Evolutionary conservation across 306 rosid genomes (phyloP).

Genomic region (Erythrophleum fordii): DNA sequence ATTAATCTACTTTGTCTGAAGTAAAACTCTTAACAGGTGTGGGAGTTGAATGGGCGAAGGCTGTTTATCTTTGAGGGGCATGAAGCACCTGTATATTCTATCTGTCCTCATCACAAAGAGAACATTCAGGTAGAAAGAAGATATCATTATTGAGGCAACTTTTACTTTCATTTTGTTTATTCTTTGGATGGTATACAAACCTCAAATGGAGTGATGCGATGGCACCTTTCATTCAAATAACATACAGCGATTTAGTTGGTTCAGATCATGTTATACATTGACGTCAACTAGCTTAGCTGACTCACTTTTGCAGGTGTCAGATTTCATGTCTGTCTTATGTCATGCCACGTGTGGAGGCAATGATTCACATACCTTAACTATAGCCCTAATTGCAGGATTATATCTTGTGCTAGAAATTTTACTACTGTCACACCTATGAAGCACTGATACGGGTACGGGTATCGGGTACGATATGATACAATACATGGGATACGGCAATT

Average conservation of each 20-base stretch:
- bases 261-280: not conserved
- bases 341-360: not conserved
- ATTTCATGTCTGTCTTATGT: not conserved
- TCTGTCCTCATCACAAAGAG: slow-evolving; percentile 95
- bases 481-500: too few relatives aligned
- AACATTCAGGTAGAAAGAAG: slow-evolving; percentile 63
- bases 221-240: not conserved
- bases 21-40: slow-evolving; percentile 62
- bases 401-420: not conserved
- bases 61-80: slow-evolving; percentile 84
- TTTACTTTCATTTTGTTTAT: slow-evolving; percentile 1
- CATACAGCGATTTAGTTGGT: not conserved
- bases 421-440: too few relatives aligned
- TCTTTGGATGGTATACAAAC: slow-evolving; percentile 12
- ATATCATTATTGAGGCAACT: not conserved
- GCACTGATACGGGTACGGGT: too few relatives aligned
- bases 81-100: slow-evolving; percentile 81
- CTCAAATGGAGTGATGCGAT: not conserved
- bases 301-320: not conserved
- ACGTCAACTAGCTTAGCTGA: not conserved
- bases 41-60: slow-evolving; percentile 74
- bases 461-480: too few relatives aligned
- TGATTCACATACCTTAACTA: not conserved
- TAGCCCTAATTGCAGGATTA: not conserved
- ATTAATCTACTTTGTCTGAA: slow-evolving; percentile 41